Percentiles rank a stretch among this genome's conserved stretches.
Conservation (phyloP, 129 eudicot genomes). For the Arctium minus region DNA sequence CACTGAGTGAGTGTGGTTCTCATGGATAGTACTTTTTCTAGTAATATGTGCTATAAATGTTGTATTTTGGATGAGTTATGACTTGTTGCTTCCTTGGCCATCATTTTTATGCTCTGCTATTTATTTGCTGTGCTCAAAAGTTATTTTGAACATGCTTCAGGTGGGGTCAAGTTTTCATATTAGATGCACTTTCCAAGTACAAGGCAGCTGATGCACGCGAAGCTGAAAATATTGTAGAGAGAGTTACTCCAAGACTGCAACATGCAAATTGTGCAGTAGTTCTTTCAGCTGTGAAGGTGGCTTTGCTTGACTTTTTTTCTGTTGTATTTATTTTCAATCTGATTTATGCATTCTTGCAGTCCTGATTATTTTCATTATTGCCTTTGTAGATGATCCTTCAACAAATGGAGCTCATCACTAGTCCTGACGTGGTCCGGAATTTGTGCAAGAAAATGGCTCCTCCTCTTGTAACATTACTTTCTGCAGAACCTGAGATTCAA, state of each 20-base stretch:
- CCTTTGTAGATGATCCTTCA: conserved; percentile 76
- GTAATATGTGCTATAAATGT: not conserved
- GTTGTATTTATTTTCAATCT: not conserved
- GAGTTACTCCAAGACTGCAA: conserved; percentile 87
- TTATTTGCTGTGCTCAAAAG: not conserved
- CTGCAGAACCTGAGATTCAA: conserved; percentile 97
- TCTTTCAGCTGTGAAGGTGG: conserved; percentile 87
- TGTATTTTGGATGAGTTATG: not conserved
- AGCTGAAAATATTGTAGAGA: conserved; percentile 90
- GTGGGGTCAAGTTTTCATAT: conserved; percentile 97
- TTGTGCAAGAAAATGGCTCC: conserved; percentile 97
- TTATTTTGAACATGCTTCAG: conserved; percentile 25
- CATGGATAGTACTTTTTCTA: not conserved
- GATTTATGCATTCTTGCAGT: not conserved
- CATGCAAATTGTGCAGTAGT: conserved; percentile 99
- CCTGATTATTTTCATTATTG: conserved; percentile 1
- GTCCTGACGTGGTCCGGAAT: conserved; percentile 91
- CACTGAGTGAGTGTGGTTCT: conserved; percentile 67
- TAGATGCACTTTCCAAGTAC: conserved; percentile 91
- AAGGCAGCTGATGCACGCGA: conserved; percentile 95
- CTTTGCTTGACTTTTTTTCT: not conserved
- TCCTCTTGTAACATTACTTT: conserved; percentile 89
- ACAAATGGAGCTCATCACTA: conserved; percentile 91
- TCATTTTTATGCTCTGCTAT: not conserved
- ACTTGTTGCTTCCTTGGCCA: not conserved